Base-by-base conservation (phyloP, 352 stramenopile species). In the Phytopythium chamaehyphon region DNA sequence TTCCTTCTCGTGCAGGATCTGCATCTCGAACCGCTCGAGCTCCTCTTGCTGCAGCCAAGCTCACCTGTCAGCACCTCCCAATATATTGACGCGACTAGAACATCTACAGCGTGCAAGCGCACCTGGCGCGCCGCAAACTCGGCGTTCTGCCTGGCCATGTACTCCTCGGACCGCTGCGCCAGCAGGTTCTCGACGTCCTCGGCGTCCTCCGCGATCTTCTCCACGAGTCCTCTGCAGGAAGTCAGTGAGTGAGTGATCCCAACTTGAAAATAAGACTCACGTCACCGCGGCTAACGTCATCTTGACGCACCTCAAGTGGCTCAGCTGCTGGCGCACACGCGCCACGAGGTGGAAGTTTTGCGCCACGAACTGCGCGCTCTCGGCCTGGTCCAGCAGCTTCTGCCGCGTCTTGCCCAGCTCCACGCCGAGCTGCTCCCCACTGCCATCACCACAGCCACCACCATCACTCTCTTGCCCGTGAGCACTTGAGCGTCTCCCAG, bases 151-250 rank as follows among this genome's bases (percentile, higher is more conserved):
- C 61, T 53, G 8, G 82, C 81, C 59, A 86, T 77, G 33, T 70
- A 72, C 62, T 94, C 83, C 54, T 94, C 83, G 2, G 71, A 86
- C 55, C 73, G 70, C 18, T 76, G 76, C 46, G 83, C 64, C 6
- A 94, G 57, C 24, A 86, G 54, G 22, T 83, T 73, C 53, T 94
- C 83, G 21, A 90, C 79, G 33, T 90, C 69, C 51, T 88, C 75
- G 1, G 68, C 61, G 23, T 90, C 74, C 24, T 73, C 51, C 11
- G 76, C 76, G 46, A 91, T 60, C 49, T 82, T 76, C 22, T 80
- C 54, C 28, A 91, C 70, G 15, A 90, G 23, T 12, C 18, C 40
- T 12, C 40, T 48, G 35, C 24, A 46, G 21, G 42, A 11, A 5
- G n/a, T n/a, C n/a, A n/a, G n/a, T n/a, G n/a, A n/a, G n/a, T n/a